Evolutionary conservation across 2,329 filamentous ascomycete species (phyloP).

Genomic region (Hymenoscyphus repandus): DNA sequence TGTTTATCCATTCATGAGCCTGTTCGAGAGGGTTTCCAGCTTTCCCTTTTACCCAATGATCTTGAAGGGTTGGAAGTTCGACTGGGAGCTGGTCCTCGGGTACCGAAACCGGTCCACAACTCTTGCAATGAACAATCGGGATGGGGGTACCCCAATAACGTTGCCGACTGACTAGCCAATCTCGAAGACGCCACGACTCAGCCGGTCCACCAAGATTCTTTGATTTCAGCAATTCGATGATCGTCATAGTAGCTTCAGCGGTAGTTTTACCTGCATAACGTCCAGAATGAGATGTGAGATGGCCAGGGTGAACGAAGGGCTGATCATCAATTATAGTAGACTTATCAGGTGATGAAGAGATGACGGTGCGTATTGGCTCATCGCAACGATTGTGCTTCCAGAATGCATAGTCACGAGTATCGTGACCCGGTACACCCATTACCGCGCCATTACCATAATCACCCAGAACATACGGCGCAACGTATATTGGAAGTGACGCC

Average conservation of each 20-base stretch:
- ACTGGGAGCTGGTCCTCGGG: conserved; percentile 74
- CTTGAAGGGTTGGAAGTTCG: conserved; percentile 61
- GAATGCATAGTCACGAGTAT: conserved; percentile 71
- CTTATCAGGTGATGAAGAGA: conserved; percentile 43
- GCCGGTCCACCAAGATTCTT: conserved; percentile 54
- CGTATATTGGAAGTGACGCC: conserved; percentile 65
- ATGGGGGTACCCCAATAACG: conserved; percentile 90
- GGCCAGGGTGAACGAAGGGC: conserved; percentile 61
- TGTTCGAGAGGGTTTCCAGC: conserved; percentile 73
- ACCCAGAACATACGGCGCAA: conserved; percentile 78
- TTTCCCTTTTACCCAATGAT: conserved; percentile 63
- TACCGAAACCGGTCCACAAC: conserved; percentile 75
- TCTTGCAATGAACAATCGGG: conserved; percentile 75
- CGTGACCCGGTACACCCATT: conserved; percentile 88
- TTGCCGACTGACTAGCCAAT: conserved; percentile 91
- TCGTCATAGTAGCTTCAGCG: conserved; percentile 52
- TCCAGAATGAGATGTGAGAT: conserved; percentile 62
- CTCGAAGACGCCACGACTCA: conserved; percentile 74
- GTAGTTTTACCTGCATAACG: conserved; percentile 60
- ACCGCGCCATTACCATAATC: conserved; percentile 85
- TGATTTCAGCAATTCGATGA: conserved; percentile 51
- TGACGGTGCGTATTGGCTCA: conserved; percentile 57
- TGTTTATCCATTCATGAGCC: conserved; percentile 68
- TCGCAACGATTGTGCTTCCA: conserved; percentile 66
- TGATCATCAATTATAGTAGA: conserved; percentile 40